Conservation (phyloP, 345 rosid species). For the Dipteronia dyeriana region DNA sequence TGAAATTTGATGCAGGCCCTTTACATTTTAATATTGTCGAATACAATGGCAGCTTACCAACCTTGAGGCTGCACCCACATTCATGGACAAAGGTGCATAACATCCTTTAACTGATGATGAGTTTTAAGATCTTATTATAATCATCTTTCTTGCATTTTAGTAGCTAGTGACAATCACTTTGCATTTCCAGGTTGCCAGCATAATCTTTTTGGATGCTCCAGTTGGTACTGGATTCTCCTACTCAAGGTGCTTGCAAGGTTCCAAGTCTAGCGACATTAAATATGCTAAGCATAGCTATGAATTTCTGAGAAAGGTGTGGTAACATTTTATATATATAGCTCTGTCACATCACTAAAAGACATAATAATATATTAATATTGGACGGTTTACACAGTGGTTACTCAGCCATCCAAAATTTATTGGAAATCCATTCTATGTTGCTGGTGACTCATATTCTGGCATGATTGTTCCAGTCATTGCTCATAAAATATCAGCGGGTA, state of each 20-base stretch:
- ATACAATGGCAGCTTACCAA: too few relatives aligned
- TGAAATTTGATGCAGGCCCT: too few relatives aligned
- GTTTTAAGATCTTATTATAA: too few relatives aligned
- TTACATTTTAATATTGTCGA: too few relatives aligned
- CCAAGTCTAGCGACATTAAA: slow-evolving; percentile 13
- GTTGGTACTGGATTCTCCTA: slow-evolving; percentile 30
- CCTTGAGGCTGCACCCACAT: too few relatives aligned
- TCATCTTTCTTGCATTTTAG: too few relatives aligned
- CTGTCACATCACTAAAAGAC: background rate
- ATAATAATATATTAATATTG: too few relatives aligned
- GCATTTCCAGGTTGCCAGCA: slow-evolving; percentile 20
- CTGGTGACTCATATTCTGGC: slow-evolving; percentile 26
- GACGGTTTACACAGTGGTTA: slow-evolving; percentile 23
- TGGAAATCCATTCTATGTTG: slow-evolving; percentile 13
- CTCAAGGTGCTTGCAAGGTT: slow-evolving; percentile 16
- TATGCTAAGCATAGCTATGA: background rate
- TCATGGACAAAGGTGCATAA: too few relatives aligned
- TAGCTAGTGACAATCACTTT: too few relatives aligned
- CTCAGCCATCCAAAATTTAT: slow-evolving; percentile 17
- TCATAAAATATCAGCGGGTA: slow-evolving; percentile 20
- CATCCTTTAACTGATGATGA: slow-evolving; percentile 16
- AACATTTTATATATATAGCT: background rate
- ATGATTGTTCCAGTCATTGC: slow-evolving; percentile 19
- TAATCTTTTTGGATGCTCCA: slow-evolving; percentile 29
- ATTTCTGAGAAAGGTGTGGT: slow-evolving; percentile 20